Percentiles rank a stretch among this genome's conserved stretches.
Conservation (phyloP, 2,329 filamentous ascomycete species). For the Fusarium compactum region DNA sequence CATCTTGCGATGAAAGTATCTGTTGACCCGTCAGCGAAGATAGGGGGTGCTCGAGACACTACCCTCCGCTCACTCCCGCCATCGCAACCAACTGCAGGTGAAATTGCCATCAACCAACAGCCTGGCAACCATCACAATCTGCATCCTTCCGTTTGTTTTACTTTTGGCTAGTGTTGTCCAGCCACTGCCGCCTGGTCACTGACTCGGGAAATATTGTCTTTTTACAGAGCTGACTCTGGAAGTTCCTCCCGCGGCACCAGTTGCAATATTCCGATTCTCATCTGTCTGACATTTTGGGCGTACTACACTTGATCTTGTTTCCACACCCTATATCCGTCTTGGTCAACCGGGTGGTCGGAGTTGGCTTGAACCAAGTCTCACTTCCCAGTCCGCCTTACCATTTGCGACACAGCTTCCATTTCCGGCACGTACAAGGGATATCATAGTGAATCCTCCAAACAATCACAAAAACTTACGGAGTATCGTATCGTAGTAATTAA, state of each 20-base stretch:
- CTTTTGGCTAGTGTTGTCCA: background rate
- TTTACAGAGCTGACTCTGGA: background rate
- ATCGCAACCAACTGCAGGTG: constrained; percentile 4
- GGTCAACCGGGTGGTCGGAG: background rate
- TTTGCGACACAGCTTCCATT: constrained; percentile 3
- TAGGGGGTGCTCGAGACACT: constrained; percentile 21
- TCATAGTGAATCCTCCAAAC: background rate
- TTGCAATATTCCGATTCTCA: background rate
- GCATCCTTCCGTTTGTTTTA: background rate
- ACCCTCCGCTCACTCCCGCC: constrained; percentile 1
- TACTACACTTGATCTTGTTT: background rate
- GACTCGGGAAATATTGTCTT: background rate
- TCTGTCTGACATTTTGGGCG: background rate
- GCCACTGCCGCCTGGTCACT: background rate
- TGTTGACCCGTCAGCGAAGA: constrained; percentile 8
- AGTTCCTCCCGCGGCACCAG: background rate
- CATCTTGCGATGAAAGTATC: background rate
- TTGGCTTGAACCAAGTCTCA: constrained; percentile 15
- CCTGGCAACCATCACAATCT: background rate
- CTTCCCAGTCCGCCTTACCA: constrained; percentile 6
- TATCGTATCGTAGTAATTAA: background rate
- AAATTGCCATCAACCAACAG: background rate
- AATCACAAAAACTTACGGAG: background rate
- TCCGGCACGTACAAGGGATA: background rate
- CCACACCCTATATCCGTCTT: background rate